Evolutionary conservation across 78 protist genomes (phyloP).

Genomic region (Cavenderia fasciculata): DNA sequence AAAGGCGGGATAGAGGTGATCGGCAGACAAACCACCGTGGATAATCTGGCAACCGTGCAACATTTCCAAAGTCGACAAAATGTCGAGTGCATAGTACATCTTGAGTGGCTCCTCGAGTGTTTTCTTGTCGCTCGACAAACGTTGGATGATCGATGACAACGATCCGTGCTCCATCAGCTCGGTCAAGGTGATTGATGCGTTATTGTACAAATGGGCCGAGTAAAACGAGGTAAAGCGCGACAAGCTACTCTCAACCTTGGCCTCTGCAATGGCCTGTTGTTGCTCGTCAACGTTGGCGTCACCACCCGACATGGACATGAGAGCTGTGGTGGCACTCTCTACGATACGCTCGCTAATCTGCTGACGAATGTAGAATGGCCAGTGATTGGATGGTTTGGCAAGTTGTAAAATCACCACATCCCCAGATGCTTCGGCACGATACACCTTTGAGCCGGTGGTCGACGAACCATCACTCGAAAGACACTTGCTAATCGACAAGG

Average conservation of each 20-base stretch:
- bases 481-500: background rate
- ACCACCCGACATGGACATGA: background rate
- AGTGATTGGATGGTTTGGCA: background rate
- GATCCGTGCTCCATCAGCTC: background rate
- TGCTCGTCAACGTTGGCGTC: too few relatives aligned
- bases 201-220: background rate
- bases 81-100: constrained; percentile 82
- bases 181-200: background rate
- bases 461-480: background rate
- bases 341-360: background rate
- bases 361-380: background rate
- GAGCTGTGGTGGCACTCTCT: background rate
- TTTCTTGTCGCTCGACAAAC: background rate
- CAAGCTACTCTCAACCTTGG: too few relatives aligned
- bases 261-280: background rate
- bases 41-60: constrained; percentile 72
- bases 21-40: constrained; percentile 83
- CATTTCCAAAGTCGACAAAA: constrained; percentile 41
- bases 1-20: constrained; percentile 16
- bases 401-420: background rate
- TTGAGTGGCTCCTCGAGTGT: constrained; percentile 71
- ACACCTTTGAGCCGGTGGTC: background rate
- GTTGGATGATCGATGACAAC: background rate
- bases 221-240: background rate
- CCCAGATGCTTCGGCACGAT: background rate